Base-by-base conservation (phyloP, 2,329 filamentous ascomycete genomes). In the Exophiala calicioides region DNA sequence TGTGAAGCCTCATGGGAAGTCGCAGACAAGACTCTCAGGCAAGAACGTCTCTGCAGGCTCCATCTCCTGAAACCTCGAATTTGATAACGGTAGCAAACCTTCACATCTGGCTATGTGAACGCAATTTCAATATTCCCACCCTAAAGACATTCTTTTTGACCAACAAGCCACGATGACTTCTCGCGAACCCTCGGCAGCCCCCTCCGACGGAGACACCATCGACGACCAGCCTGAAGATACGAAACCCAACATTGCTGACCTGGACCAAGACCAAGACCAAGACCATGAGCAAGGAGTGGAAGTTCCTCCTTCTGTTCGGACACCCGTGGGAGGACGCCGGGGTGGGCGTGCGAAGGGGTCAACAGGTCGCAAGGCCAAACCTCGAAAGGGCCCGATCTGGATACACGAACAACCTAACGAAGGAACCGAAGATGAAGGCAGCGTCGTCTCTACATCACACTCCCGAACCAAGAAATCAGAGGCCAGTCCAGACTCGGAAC, bases 391-490 rank as follows among this genome's bases (percentile, higher is more conserved):
- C 16, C 37, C 53, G 20, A 44, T 53, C 5, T 58, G 46, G 46
- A 56, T 59, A 23, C 53, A 53, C 21, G 57, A 59, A 29, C 50
- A 51, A 24, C 50, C 45, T 18, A 41, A 48, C 8, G 57, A 59
- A 16, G 57, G 46, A 3, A 59, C 55, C 10, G 57, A 59, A 45
- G 57, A 59, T 47, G 57, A 59, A 38, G 54, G 52, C 9, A 57
- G 54, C 29, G 48, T 57, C 13, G 32, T 47, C 24, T 55, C 52
- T n/a, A 38, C 49, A 9, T 44, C 53, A 5, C 38, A 47, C 24
- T 46, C 45, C 15, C 47, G 45, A 18, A 55, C 44, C 20, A 59
- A 55, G 37, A 58, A 56, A 26, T 52, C 50, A 31, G 52, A 55
- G 35, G 57, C 49, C 18, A 55, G 40, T 31, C 55, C 55, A 1